A percentile compares a stretch with the other conserved stretches of the same genome.
These are phyloP conservation scores for Suhomyces kilbournensis DNA, from an alignment of 805 yeast genomes.

Conservation along the genomic window DNA sequence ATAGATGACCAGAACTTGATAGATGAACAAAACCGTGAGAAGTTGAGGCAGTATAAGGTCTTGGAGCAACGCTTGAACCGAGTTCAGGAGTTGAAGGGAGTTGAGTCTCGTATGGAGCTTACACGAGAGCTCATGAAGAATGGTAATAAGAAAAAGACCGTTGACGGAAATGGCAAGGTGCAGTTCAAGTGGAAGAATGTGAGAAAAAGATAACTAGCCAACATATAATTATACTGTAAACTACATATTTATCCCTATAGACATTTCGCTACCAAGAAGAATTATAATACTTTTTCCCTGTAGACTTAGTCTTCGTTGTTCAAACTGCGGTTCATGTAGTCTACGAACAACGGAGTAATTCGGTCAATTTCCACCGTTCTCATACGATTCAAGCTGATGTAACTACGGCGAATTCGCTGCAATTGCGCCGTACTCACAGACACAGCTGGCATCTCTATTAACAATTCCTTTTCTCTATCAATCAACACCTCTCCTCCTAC, in stretches of 20 bases:
- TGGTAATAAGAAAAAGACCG: slow-evolving; percentile 78
- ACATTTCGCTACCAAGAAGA: too few species aligned
- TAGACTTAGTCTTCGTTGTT: slow-evolving; percentile 23
- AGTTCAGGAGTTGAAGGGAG: slow-evolving; percentile 61
- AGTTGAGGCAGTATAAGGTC: slow-evolving; percentile 56
- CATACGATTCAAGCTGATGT: slow-evolving; percentile 75
- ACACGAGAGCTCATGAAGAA: slow-evolving; percentile 88
- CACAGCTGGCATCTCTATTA: slow-evolving; percentile 60
- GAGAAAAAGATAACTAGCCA: slow-evolving; percentile 48
- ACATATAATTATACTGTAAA: background rate
- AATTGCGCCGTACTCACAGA: slow-evolving; percentile 69
- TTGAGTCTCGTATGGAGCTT: slow-evolving; percentile 68
- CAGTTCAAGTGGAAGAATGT: slow-evolving; percentile 83
- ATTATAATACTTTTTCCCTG: background rate
- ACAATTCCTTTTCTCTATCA: slow-evolving; percentile 40
- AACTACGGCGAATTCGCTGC: slow-evolving; percentile 81
- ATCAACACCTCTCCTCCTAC: slow-evolving; percentile 52
- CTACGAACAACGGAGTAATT: slow-evolving; percentile 71
- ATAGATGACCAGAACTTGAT: slow-evolving; percentile 24
- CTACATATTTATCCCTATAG: background rate
- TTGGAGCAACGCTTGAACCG: slow-evolving; percentile 68
- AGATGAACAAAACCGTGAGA: slow-evolving; percentile 47
- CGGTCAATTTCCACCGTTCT: slow-evolving; percentile 68
- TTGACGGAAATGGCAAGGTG: slow-evolving; percentile 62
- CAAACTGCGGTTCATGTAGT: slow-evolving; percentile 67